Conservation (phyloP, 805 yeast genomes). For the Maudiozyma pseudohumilis region DNA sequence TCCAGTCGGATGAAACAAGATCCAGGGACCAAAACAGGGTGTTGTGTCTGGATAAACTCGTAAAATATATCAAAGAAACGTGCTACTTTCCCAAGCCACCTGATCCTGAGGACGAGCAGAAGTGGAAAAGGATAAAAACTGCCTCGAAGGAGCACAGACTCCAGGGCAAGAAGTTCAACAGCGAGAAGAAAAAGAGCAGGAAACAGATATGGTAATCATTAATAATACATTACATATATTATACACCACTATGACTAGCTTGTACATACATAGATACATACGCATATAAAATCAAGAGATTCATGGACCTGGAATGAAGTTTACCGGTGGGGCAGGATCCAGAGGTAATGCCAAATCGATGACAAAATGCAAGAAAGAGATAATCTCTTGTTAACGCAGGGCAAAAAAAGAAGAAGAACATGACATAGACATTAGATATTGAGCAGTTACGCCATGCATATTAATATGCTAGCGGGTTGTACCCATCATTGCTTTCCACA, state of each 20-base stretch:
- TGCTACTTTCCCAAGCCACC: constrained; percentile 42
- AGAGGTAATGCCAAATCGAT: not conserved
- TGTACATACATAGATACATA: not conserved
- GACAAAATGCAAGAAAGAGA: not conserved
- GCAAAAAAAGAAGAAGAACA: no score
- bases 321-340: not conserved
- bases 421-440: no score
- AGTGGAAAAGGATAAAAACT: constrained; percentile 39
- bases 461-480: not conserved
- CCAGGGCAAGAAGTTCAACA: constrained; percentile 28
- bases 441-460: not conserved
- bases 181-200: constrained; percentile 30
- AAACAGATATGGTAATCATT: not conserved
- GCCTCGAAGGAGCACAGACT: constrained; percentile 30
- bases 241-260: not conserved
- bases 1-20: constrained; percentile 52
- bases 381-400: no score
- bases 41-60: constrained; percentile 52
- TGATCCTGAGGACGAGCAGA: constrained; percentile 34
- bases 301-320: not conserved
- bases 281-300: not conserved
- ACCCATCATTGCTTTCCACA: not conserved
- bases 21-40: constrained; percentile 47
- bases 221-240: not conserved
- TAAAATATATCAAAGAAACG: constrained; percentile 38